A percentile compares a stretch with the other conserved stretches of the same genome.
These are phyloP conservation scores for Penicillium sp. DNA, from an alignment of 2,329 filamentous ascomycete species.

Conservation along the genomic window DNA sequence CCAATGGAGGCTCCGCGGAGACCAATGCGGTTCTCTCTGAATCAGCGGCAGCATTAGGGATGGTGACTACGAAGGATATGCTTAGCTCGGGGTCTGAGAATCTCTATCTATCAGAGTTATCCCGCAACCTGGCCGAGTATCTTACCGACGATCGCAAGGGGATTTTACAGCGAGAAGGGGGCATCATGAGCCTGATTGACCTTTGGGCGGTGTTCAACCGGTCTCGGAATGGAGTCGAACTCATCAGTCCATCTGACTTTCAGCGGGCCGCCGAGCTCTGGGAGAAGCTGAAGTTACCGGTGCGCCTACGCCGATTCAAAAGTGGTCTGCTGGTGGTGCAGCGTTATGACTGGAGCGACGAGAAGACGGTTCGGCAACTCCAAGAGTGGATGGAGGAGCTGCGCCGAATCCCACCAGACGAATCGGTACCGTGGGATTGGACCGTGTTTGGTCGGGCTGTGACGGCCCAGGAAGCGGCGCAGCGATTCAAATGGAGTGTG, in stretches of 20 bases:
- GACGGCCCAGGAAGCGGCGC: conserved; percentile 84
- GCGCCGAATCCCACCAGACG: conserved; percentile 65
- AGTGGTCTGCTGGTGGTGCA: conserved; percentile 95
- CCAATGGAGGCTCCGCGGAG: conserved; percentile 65
- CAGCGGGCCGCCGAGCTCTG: conserved; percentile 85
- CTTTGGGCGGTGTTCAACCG: conserved; percentile 95
- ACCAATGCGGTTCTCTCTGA: conserved; percentile 75
- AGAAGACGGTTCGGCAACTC: conserved; percentile 78
- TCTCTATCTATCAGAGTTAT: conserved; percentile 84
- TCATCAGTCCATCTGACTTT: conserved; percentile 89
- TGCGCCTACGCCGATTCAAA: conserved; percentile 84
- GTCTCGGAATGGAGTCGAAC: conserved; percentile 86
- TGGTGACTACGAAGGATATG: conserved; percentile 95
- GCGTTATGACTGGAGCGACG: conserved; percentile 82
- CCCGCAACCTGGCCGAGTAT: conserved; percentile 84
- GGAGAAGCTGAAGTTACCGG: conserved; percentile 82
- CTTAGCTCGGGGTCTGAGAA: conserved; percentile 78
- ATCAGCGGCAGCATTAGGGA: conserved; percentile 78
- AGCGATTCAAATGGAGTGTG: conserved; percentile 94
- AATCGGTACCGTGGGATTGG: conserved; percentile 75
- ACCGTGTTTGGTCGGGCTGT: conserved; percentile 77
- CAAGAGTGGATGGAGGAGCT: conserved; percentile 76
- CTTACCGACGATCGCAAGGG: conserved; percentile 81
- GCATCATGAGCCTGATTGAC: conserved; percentile 86
- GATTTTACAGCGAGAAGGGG: conserved; percentile 75